phyloP scores from a whole-genome alignment of 768 basidiomycete species.

The Hydnomerulius pinastri region DNA sequence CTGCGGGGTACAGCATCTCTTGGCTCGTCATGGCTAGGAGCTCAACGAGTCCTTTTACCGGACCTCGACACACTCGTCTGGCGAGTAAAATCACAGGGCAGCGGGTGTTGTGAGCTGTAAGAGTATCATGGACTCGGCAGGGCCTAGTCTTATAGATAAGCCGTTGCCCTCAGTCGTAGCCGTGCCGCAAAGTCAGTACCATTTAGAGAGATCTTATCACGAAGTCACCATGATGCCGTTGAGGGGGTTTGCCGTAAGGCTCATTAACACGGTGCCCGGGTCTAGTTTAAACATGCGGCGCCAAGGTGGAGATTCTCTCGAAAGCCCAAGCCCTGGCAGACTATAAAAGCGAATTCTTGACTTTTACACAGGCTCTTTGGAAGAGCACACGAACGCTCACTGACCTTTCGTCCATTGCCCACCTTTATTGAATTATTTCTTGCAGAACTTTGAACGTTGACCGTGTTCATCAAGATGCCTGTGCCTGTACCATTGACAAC shows the following conservation, averaged over 20 bases:
- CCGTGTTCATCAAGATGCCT: slow-evolving; percentile 15
- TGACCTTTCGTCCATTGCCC: not conserved
- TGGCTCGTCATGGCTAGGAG: no score
- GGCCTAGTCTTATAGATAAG: no score
- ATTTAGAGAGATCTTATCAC: not conserved
- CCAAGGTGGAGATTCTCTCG: slow-evolving; percentile 17
- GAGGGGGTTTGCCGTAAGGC: not conserved
- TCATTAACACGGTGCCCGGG: not conserved
- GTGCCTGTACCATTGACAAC: slow-evolving; percentile 16
- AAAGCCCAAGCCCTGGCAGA: slow-evolving; percentile 1
- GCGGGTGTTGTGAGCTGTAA: no score
- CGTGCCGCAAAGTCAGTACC: no score
- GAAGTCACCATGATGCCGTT: no score
- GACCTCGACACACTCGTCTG: no score
- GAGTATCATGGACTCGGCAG: not conserved
- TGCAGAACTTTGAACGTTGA: not conserved
- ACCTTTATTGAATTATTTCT: not conserved
- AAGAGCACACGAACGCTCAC: not conserved
- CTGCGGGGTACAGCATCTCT: no score
- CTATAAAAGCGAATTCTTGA: not conserved
- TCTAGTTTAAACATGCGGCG: slow-evolving; percentile 14
- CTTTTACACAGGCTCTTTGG: not conserved
- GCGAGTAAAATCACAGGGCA: no score
- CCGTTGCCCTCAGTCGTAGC: no score
- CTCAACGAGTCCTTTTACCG: no score